Percentiles rank a stretch among this genome's conserved stretches.
These are phyloP conservation scores for Penicillium sp. DNA, from an alignment of 2,329 filamentous ascomycete species.

Conservation along the genomic window DNA sequence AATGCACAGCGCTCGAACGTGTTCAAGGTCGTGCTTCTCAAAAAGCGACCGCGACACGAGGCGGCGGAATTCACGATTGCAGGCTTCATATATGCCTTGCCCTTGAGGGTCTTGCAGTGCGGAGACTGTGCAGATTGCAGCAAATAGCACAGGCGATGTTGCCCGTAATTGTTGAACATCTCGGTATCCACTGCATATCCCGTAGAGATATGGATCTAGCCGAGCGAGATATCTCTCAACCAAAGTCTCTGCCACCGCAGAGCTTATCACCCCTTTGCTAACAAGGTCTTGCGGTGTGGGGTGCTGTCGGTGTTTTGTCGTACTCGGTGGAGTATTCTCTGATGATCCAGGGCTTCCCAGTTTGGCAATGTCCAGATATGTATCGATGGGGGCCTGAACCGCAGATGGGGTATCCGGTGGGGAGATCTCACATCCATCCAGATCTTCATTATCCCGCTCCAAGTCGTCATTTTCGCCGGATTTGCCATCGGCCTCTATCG, in stretches of 20 bases:
- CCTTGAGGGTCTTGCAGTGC: constrained; percentile 47
- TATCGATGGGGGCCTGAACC: constrained; percentile 39
- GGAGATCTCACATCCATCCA: constrained; percentile 39
- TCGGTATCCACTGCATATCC: constrained; percentile 44
- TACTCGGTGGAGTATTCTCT: constrained; percentile 27
- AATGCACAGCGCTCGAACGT: constrained; percentile 52
- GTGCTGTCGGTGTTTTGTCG: constrained; percentile 17
- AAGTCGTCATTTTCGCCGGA: neutral
- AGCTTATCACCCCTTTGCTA: constrained; percentile 43
- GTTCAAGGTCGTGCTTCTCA: constrained; percentile 48
- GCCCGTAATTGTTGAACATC: constrained; percentile 42
- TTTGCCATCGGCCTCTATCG: neutral
- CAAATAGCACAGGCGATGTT: constrained; percentile 46
- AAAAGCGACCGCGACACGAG: constrained; percentile 51
- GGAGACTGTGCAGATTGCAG: constrained; percentile 49
- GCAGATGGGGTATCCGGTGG: constrained; percentile 36
- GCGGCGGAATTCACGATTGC: constrained; percentile 49
- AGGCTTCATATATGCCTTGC: constrained; percentile 34
- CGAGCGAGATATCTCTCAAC: constrained; percentile 46
- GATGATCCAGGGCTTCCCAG: constrained; percentile 32
- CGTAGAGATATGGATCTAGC: constrained; percentile 52
- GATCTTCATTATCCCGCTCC: constrained; percentile 25
- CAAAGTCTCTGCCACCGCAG: constrained; percentile 46
- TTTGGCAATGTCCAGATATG: constrained; percentile 38
- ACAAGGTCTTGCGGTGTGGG: constrained; percentile 43